Evolutionary conservation across 179 eudicot genomes (phyloP), one percentile per base, ranked within the genome.

Genomic region (Gypsophila paniculata): DNA sequence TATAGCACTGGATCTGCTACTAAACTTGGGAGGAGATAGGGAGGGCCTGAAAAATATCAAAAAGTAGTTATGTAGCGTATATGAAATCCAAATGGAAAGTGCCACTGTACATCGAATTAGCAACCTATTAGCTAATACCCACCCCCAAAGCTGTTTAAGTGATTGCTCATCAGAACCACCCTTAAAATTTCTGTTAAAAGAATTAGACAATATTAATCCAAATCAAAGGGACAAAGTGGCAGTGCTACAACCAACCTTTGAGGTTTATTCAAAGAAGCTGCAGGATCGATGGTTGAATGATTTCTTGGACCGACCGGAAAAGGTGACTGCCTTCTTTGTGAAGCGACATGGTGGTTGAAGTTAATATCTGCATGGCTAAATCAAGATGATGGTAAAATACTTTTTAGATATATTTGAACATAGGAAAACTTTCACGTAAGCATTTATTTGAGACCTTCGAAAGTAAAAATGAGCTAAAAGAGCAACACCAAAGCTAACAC

Each of bases 1-100:
- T 10, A 61, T 67, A 68, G 52, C 73, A 79, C 46, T 74, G 62
- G 60, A 72, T 77, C 79, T 75, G 42, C 61, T 67, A 69, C 71
- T 65, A 68, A 77, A 76, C 69, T 70, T 81, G 36, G 86, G 86
- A 69, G 87, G 86, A 76, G 88, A 78, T 61, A 72, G 49, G 52
- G 86, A 83, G 72, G 82, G 74, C 77, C 90, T 85, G 75, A 44
- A 69, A 58, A 81, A 61, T 74, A 53, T 13, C 60, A 70, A 39
- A 55, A 58, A 73, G 73, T 2, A 82, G 59, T 21, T 34, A 61
- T 54, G 15, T 32, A 72, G 60, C 42, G 39, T n/a, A 38, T 34
- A 52, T 13, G 61, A 78, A 61, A 57, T 5, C 38, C 23, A 8
- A 15, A 55, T 13, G 49, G 34, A 17, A 34, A 44, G 49, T 44